Conservation (phyloP, 495 filamentous ascomycete genomes). For the Hypoxylon lenormandii region DNA sequence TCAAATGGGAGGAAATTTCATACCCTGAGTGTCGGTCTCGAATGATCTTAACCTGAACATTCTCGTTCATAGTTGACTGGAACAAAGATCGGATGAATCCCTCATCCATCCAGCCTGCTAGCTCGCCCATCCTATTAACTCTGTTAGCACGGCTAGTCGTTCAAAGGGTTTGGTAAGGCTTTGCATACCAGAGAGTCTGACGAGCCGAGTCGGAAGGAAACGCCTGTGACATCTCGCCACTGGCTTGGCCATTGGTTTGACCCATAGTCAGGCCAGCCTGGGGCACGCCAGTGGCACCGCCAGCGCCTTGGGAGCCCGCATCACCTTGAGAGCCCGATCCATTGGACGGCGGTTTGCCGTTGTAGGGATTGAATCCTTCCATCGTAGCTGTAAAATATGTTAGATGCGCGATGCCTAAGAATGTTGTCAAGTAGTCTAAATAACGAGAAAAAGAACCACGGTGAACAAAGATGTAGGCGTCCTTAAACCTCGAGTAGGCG, state of each 20-base stretch:
- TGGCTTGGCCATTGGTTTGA: constrained; percentile 47
- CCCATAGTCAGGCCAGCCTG: constrained; percentile 42
- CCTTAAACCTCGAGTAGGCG: too few species aligned
- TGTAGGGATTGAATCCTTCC: constrained; percentile 55
- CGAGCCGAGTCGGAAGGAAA: constrained; percentile 49
- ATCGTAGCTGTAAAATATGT: constrained; percentile 39
- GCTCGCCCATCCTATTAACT: constrained; percentile 91
- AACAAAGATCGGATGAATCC: constrained; percentile 96
- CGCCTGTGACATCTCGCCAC: constrained; percentile 38
- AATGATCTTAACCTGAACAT: constrained; percentile 99
- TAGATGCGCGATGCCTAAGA: constrained; percentile 42
- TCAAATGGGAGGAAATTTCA: constrained; percentile 47
- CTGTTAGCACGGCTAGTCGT: constrained; percentile 34
- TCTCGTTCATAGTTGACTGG: constrained; percentile 84
- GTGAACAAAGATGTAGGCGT: constrained; percentile 11
- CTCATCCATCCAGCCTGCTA: constrained; percentile 99
- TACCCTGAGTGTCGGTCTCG: constrained; percentile 99
- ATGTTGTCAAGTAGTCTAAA: constrained; percentile 34
- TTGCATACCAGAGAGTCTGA: constrained; percentile 60
- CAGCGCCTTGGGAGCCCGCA: constrained; percentile 44
- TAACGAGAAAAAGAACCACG: not conserved
- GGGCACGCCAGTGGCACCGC: constrained; percentile 45
- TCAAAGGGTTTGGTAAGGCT: not conserved
- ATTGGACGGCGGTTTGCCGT: constrained; percentile 49
- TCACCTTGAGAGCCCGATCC: constrained; percentile 50